Evolutionary conservation across 345 rosid species (phyloP).

Genomic region (Acer campestre): DNA sequence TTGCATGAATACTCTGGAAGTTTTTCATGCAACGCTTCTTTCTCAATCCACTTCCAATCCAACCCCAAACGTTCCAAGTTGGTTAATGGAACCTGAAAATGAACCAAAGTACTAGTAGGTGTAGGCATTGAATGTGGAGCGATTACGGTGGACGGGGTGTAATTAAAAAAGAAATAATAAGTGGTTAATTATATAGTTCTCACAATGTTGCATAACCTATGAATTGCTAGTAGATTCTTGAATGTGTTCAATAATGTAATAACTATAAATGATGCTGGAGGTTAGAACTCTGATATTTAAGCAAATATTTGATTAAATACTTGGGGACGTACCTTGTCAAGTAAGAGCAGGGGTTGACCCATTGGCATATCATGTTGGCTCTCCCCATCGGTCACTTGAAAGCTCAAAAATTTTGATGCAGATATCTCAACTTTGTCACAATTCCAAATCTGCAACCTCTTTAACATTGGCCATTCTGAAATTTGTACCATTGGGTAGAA

Average conservation of each 20-base stretch:
- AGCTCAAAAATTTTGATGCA: background rate
- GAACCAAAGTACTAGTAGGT: background rate
- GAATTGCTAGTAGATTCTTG: no score
- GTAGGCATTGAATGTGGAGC: background rate
- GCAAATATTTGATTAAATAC: background rate
- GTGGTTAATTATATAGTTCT: background rate
- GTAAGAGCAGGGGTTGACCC: background rate
- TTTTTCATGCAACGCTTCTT: background rate
- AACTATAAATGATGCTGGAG: background rate
- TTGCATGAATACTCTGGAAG: background rate
- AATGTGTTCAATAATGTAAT: background rate
- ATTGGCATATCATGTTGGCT: background rate
- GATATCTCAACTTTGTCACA: background rate
- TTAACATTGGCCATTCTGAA: slow-evolving; percentile 4
- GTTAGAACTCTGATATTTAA: background rate
- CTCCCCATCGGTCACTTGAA: background rate
- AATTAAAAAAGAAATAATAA: no score
- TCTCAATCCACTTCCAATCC: background rate
- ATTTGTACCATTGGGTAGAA: background rate
- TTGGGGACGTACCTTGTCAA: background rate
- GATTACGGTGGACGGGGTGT: background rate
- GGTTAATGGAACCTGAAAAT: background rate
- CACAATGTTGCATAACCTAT: no score
- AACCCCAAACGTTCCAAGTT: background rate
- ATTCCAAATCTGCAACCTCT: background rate